Conservation (phyloP, 768 basidiomycete species). For the Mycena kentingensis region DNA sequence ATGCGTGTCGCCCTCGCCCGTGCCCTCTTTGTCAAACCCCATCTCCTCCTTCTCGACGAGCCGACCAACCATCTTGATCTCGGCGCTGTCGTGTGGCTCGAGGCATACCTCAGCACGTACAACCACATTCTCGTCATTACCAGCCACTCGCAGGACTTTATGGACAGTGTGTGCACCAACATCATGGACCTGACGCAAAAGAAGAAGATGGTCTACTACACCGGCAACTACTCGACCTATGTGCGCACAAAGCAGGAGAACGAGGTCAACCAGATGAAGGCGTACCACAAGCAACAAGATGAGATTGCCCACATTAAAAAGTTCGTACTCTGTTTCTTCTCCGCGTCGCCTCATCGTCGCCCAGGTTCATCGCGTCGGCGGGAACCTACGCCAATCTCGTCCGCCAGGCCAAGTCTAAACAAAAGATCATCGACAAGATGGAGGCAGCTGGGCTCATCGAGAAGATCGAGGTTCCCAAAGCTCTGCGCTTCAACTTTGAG, state of each 20-base stretch:
- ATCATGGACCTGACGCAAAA: slow-evolving; percentile 93
- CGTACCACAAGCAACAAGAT: slow-evolving; percentile 97
- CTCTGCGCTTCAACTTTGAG: slow-evolving; percentile 93
- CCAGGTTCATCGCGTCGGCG: slow-evolving; percentile 95
- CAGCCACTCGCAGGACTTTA: slow-evolving; percentile 98
- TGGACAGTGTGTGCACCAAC: slow-evolving; percentile 97
- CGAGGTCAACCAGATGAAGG: slow-evolving; percentile 99
- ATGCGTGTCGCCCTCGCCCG: slow-evolving; percentile 98
- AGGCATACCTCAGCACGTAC: slow-evolving; percentile 96
- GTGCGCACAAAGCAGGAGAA: slow-evolving; percentile 96
- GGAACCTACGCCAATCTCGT: slow-evolving; percentile 99
- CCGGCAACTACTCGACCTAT: slow-evolving; percentile 96
- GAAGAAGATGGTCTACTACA: slow-evolving; percentile 94
- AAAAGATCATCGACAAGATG: slow-evolving; percentile 99
- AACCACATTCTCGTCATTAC: slow-evolving; percentile 98
- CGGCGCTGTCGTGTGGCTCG: slow-evolving; percentile 98
- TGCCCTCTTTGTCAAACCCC: slow-evolving; percentile 95
- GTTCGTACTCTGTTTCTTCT: slow-evolving; percentile 43
- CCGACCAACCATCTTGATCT: slow-evolving; percentile 93
- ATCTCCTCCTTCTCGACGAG: slow-evolving; percentile 92
- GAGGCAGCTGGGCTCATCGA: slow-evolving; percentile 97
- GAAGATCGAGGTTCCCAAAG: slow-evolving; percentile 75
- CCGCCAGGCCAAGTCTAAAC: slow-evolving; percentile 98
- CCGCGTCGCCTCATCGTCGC: slow-evolving; percentile 6
- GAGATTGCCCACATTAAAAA: slow-evolving; percentile 99